phyloP scores from a whole-genome alignment of 208 protist genomes.

The Herpetomonas samuelpessoai region DNA sequence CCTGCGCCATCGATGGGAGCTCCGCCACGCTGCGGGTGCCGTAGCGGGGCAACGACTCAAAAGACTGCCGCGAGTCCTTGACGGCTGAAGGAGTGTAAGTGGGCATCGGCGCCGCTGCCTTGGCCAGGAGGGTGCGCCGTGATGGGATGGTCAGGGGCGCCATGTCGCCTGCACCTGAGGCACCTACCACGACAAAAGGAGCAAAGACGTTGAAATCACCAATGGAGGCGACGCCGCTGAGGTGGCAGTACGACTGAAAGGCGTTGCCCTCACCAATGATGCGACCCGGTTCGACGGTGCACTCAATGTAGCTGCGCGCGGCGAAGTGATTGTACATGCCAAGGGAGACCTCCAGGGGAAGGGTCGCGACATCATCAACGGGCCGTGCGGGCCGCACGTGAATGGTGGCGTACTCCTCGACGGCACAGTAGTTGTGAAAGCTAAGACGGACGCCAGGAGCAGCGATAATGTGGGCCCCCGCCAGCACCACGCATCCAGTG shows the following conservation, averaged over 20 bases:
- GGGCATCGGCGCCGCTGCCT: not conserved
- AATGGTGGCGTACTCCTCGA: slow-evolving; percentile 43
- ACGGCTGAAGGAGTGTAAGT: no score
- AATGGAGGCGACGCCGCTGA: not conserved
- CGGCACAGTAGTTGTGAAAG: slow-evolving; percentile 34
- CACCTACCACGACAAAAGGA: slow-evolving; percentile 9
- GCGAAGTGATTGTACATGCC: not conserved
- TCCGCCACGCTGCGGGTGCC: slow-evolving; percentile 30
- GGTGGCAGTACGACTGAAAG: slow-evolving; percentile 35
- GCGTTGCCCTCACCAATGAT: slow-evolving; percentile 27
- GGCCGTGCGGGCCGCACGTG: slow-evolving; percentile 1
- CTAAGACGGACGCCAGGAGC: slow-evolving; percentile 10
- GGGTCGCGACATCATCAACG: not conserved
- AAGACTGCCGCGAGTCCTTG: not conserved
- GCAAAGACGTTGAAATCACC: slow-evolving; percentile 32
- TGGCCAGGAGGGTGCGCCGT: not conserved
- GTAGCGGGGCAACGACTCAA: slow-evolving; percentile 14
- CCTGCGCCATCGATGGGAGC: slow-evolving; percentile 17
- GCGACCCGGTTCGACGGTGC: not conserved
- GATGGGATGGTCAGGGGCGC: not conserved
- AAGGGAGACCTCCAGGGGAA: not conserved
- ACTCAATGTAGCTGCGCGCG: not conserved
- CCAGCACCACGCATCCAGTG: slow-evolving; percentile 49
- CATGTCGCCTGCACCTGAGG: not conserved
- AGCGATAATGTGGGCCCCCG: slow-evolving; percentile 36